Percentiles rank a stretch among this genome's conserved stretches.
These are phyloP conservation scores for Hondaea fermentalgiana DNA, from an alignment of 108 stramenopile species.

Conservation along the genomic window DNA sequence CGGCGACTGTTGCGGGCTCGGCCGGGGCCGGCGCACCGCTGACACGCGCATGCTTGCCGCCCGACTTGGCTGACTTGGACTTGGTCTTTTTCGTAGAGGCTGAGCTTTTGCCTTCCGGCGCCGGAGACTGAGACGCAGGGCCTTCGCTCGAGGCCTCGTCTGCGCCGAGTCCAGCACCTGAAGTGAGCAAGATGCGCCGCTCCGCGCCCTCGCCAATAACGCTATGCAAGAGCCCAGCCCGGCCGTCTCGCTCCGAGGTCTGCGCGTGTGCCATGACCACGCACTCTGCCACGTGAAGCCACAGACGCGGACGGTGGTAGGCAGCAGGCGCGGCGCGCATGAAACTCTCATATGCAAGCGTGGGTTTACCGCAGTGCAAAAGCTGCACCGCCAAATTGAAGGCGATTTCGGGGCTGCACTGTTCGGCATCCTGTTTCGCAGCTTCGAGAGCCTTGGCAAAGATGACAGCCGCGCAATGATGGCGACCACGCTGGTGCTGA, in stretches of 20 bases:
- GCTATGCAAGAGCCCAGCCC: not conserved
- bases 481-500: not conserved
- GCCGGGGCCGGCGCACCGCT: too few species aligned
- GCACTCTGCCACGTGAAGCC: not conserved
- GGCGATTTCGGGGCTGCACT: not conserved
- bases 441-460: not conserved
- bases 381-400: not conserved
- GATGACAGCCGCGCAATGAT: not conserved
- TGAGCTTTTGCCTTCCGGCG: too few species aligned
- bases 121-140: too few species aligned
- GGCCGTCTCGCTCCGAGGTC: not conserved
- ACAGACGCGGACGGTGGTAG: not conserved
- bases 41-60: too few species aligned
- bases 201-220: not conserved
- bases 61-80: too few species aligned
- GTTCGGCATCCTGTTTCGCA: not conserved
- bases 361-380: not conserved
- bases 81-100: too few species aligned
- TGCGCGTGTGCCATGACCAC: conserved; percentile 8
- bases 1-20: too few species aligned
- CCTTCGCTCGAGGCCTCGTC: not conserved
- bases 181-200: not conserved
- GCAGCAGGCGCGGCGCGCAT: not conserved
- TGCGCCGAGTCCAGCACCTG: not conserved
- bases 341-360: not conserved